Evolutionary conservation across 2,329 filamentous ascomycete species (phyloP).

Genomic region (Alternaria gansuensis): DNA sequence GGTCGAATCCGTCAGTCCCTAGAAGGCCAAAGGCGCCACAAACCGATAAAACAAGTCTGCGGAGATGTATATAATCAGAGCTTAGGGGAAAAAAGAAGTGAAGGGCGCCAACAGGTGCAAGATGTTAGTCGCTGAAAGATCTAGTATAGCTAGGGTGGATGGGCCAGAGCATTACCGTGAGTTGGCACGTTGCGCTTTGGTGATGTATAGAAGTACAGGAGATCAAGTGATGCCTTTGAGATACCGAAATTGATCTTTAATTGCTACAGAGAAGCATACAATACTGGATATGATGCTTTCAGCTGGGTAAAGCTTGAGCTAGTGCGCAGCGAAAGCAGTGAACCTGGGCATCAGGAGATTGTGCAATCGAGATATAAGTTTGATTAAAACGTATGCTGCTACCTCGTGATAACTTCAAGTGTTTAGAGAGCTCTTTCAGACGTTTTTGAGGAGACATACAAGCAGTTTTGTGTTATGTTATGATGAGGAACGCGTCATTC

Average conservation of each 20-base stretch:
- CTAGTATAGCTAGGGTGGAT: neutral
- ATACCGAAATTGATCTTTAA: neutral
- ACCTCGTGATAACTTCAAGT: neutral
- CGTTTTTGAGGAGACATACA: neutral
- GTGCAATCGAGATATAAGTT: neutral
- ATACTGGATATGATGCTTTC: too few species aligned
- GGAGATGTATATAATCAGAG: neutral
- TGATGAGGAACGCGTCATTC: neutral
- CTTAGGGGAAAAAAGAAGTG: neutral
- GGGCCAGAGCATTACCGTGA: neutral
- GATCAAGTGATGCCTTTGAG: too few species aligned
- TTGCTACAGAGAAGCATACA: neutral
- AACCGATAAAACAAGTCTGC: neutral
- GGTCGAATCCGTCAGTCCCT: neutral
- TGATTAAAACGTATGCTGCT: neutral
- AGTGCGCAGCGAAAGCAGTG: neutral
- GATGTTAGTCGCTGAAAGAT: too few species aligned
- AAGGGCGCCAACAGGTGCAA: neutral
- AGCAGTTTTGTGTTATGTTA: neutral
- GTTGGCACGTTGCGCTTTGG: neutral
- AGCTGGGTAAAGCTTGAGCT: neutral
- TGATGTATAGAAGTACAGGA: neutral
- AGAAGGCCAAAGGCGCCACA: neutral
- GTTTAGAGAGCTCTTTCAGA: fast-evolving
- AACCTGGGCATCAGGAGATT: neutral